Evolutionary conservation across 345 rosid genomes (phyloP).

Genomic region (Ceriops decandra): DNA sequence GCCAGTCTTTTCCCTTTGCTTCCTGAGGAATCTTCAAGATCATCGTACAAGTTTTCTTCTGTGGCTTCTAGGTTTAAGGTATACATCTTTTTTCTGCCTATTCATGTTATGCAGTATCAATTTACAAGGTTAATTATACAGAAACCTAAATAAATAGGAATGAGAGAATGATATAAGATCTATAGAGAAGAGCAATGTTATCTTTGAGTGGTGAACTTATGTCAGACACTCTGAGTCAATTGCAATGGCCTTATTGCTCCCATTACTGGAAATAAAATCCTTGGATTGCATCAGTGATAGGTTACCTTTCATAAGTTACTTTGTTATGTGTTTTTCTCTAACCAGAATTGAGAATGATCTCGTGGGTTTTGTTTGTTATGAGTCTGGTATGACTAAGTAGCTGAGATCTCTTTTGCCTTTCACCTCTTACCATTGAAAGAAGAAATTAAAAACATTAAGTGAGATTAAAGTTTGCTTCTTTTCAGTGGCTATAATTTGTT

Average conservation of each 20-base stretch:
- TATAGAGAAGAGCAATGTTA: neutral
- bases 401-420: neutral
- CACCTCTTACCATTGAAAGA: no score
- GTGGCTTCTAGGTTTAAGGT: constrained; percentile 97
- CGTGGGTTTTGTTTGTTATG: neutral
- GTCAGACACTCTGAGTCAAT: neutral
- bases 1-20: constrained; percentile 70
- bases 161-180: neutral
- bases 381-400: neutral
- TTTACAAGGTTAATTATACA: neutral
- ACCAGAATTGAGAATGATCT: neutral
- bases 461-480: neutral
- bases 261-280: neutral
- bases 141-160: neutral
- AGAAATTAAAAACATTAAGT: neutral
- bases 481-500: neutral
- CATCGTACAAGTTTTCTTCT: constrained; percentile 96
- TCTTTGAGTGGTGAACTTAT: neutral
- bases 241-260: neutral
- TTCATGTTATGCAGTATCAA: neutral
- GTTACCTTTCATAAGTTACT: neutral
- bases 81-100: neutral
- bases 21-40: constrained; percentile 71
- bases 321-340: neutral
- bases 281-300: neutral